Percentiles rank a stretch among this genome's conserved stretches.
Evolutionary conservation across 2,329 filamentous ascomycete genomes (phyloP).

Genomic region (Exophiala phaeomuriformis): DNA sequence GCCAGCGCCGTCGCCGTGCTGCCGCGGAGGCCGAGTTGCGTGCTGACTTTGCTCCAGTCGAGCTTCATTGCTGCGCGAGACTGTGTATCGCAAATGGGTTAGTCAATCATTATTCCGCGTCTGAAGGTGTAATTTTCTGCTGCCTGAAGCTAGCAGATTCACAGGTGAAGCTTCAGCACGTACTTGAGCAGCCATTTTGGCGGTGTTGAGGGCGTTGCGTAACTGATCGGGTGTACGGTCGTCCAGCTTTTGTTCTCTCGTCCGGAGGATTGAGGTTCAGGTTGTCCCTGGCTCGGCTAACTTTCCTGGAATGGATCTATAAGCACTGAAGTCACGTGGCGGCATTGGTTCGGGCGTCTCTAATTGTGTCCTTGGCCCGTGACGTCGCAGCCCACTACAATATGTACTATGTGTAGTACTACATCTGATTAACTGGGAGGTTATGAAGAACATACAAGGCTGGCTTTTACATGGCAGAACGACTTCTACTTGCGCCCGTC

Average conservation of each 20-base stretch:
- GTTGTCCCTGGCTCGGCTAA: constrained; percentile 15
- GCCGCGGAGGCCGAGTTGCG: constrained; percentile 91
- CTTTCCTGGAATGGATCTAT: background rate
- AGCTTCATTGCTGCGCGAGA: constrained; percentile 98
- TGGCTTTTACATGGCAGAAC: too few relatives aligned
- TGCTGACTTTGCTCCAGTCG: constrained; percentile 94
- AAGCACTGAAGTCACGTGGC: constrained; percentile 11
- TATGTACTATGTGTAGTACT: too few relatives aligned
- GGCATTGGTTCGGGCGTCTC: background rate
- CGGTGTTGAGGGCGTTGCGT: constrained; percentile 26
- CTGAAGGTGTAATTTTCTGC: background rate
- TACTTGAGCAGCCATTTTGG: constrained; percentile 38
- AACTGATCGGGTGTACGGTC: constrained; percentile 4
- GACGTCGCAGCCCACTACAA: background rate
- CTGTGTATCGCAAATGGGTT: constrained; percentile 46
- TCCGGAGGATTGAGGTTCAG: background rate
- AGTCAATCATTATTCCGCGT: constrained; percentile 9
- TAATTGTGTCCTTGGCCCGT: background rate
- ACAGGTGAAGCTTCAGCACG: constrained; percentile 32
- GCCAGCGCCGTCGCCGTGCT: constrained; percentile 86
- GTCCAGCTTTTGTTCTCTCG: constrained; percentile 9
- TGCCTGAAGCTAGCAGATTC: constrained; percentile 37
- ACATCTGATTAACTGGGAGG: too few relatives aligned
- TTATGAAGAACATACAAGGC: too few relatives aligned
- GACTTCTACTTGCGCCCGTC: background rate